phyloP scores from a whole-genome alignment of 2,329 filamentous ascomycete species.

The Clonostachys sp. region DNA sequence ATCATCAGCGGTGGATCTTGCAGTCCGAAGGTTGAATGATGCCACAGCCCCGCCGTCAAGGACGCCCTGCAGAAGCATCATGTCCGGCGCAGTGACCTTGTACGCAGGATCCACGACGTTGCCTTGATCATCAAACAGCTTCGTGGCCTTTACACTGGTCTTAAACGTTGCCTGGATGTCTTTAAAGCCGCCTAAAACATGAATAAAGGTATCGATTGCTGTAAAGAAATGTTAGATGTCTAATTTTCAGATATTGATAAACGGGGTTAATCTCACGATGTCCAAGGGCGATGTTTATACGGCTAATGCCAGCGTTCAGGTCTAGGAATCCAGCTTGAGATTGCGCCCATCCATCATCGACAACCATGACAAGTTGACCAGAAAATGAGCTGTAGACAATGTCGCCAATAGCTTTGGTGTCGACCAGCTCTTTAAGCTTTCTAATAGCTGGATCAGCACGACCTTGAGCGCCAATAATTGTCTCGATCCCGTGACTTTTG shows the following conservation, averaged over 20 bases:
- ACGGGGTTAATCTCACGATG: constrained; percentile 15
- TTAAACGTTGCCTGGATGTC: background rate
- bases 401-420: constrained; percentile 34
- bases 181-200: constrained; percentile 23
- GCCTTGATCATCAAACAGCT: constrained; percentile 11
- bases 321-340: constrained; percentile 8
- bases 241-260: background rate
- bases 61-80: constrained; percentile 23
- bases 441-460: constrained; percentile 29
- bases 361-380: constrained; percentile 20
- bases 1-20: constrained; percentile 9
- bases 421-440: constrained; percentile 35
- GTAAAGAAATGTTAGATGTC: constrained; percentile 3
- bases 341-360: background rate
- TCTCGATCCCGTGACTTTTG: constrained; percentile 19
- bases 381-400: constrained; percentile 39
- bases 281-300: constrained; percentile 16
- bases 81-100: constrained; percentile 21
- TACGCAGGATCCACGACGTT: constrained; percentile 11
- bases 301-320: constrained; percentile 10
- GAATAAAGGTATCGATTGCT: constrained; percentile 24
- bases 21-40: constrained; percentile 16
- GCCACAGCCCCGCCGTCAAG: constrained; percentile 20
- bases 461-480: constrained; percentile 41
- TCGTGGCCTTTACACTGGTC: constrained; percentile 12